Conservation (phyloP, 352 stramenopile species). For the Phytopythium helicoides region DNA sequence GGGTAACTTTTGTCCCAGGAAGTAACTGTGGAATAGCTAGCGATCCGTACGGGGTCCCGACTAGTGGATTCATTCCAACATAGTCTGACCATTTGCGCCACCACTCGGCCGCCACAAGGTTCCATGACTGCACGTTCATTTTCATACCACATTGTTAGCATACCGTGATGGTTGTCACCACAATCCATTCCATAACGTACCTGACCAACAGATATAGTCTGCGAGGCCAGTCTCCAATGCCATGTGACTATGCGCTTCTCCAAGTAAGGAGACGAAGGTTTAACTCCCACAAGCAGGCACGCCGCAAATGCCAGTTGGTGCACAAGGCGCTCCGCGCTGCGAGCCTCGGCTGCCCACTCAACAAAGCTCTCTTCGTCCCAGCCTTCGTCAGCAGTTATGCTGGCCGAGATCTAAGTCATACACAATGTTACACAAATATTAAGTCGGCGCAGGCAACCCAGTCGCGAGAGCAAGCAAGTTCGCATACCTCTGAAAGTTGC, state of each 20-base stretch:
- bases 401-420: slow-evolving; percentile 39
- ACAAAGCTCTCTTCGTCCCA: slow-evolving; percentile 51
- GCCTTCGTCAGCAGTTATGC: slow-evolving; percentile 28
- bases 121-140: slow-evolving; percentile 51
- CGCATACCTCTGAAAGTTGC: slow-evolving; percentile 40
- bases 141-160: too few relatives aligned
- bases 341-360: slow-evolving; percentile 38
- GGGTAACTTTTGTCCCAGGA: slow-evolving; percentile 27
- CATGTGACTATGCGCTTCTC: slow-evolving; percentile 74
- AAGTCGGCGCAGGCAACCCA: too few relatives aligned
- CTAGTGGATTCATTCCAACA: slow-evolving; percentile 51
- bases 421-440: too few relatives aligned
- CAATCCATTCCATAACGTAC: slow-evolving; percentile 18
- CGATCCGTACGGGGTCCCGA: slow-evolving; percentile 57
- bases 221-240: slow-evolving; percentile 61
- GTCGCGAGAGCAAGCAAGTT: not conserved
- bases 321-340: slow-evolving; percentile 49
- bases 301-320: slow-evolving; percentile 72
- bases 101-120: slow-evolving; percentile 70
- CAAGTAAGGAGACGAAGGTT: slow-evolving; percentile 56
- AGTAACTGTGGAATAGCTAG: slow-evolving; percentile 57
- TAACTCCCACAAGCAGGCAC: slow-evolving; percentile 76
- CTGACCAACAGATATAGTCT: slow-evolving; percentile 46
- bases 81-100: slow-evolving; percentile 84
- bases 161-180: too few relatives aligned